A percentile compares a stretch with the other conserved stretches of the same genome.
These are phyloP conservation scores for Camillea tinctor DNA, from an alignment of 2,329 filamentous ascomycete species.

Conservation along the genomic window DNA sequence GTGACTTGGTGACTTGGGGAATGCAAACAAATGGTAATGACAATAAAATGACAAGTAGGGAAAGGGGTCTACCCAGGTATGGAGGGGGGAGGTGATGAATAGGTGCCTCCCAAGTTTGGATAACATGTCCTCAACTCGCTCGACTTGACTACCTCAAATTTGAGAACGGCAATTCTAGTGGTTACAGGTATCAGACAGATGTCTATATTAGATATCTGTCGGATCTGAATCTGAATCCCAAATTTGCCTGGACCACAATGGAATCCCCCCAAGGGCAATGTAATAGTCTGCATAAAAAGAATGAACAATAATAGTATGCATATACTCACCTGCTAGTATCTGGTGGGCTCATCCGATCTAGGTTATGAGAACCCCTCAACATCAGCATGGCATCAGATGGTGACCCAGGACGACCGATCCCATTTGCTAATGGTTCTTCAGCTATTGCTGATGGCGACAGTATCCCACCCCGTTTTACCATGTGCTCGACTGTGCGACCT, in stretches of 20 bases:
- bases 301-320: slow-evolving; percentile 2
- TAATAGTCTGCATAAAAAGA: slow-evolving; percentile 5
- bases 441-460: slow-evolving; percentile 13
- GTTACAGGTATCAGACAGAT: not conserved
- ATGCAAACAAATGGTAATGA: not conserved
- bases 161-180: too few species aligned
- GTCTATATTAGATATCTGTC: not conserved
- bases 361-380: slow-evolving; percentile 18
- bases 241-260: not conserved
- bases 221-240: not conserved
- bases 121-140: not conserved
- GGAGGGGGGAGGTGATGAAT: not conserved
- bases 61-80: not conserved
- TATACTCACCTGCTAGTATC: slow-evolving; percentile 24
- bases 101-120: not conserved
- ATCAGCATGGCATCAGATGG: slow-evolving; percentile 35
- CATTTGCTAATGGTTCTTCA: slow-evolving; percentile 12
- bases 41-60: not conserved
- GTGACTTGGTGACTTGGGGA: not conserved
- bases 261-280: not conserved
- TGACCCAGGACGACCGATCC: slow-evolving; percentile 18
- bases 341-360: slow-evolving; percentile 19
- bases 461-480: slow-evolving; percentile 13
- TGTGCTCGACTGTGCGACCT: slow-evolving; percentile 4
- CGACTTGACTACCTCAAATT: too few species aligned